These are phyloP conservation scores for Trichoderma sp. DNA, from an alignment of 2,329 filamentous ascomycete genomes.

Conservation along the genomic window DNA sequence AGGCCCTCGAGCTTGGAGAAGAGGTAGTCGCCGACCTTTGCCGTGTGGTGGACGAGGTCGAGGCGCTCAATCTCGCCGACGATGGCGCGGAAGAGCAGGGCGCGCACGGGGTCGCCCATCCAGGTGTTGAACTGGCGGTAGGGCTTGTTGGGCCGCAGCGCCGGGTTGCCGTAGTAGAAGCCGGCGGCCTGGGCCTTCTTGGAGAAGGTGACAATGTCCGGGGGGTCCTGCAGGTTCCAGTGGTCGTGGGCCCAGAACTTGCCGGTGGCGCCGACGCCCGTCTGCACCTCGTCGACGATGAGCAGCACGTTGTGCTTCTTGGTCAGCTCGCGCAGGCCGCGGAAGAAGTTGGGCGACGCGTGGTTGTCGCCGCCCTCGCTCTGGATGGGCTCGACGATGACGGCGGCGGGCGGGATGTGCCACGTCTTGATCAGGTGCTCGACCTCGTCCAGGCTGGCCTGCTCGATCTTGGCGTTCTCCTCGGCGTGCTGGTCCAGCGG, in stretches of 20 bases:
- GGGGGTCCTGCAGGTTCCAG: constrained; percentile 78
- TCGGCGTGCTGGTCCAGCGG: constrained; percentile 76
- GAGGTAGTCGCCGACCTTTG: constrained; percentile 75
- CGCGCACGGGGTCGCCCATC: constrained; percentile 90
- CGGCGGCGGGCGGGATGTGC: constrained; percentile 77
- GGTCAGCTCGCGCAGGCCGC: constrained; percentile 76
- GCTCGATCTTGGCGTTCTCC: constrained; percentile 81
- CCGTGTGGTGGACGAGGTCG: constrained; percentile 78
- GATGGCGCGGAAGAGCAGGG: constrained; percentile 83
- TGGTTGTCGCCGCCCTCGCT: constrained; percentile 96
- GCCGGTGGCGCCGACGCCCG: constrained; percentile 86
- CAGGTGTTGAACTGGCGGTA: constrained; percentile 98
- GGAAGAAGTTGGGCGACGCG: constrained; percentile 85
- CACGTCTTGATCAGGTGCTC: constrained; percentile 79
- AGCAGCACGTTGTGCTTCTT: constrained; percentile 75
- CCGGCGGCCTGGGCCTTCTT: constrained; percentile 95
- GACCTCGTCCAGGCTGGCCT: constrained; percentile 78
- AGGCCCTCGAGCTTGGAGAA: constrained; percentile 69
- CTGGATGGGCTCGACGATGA: constrained; percentile 88
- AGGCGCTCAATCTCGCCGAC: constrained; percentile 76
- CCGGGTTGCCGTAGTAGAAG: constrained; percentile 84
- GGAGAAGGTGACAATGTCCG: constrained; percentile 92
- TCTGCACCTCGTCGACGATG: constrained; percentile 94
- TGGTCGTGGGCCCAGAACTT: constrained; percentile 98
- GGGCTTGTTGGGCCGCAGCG: constrained; percentile 83